Evolutionary conservation across 805 yeast genomes (phyloP), one percentile per base, ranked within the genome.

Genomic region (Clavispora asparagi): DNA sequence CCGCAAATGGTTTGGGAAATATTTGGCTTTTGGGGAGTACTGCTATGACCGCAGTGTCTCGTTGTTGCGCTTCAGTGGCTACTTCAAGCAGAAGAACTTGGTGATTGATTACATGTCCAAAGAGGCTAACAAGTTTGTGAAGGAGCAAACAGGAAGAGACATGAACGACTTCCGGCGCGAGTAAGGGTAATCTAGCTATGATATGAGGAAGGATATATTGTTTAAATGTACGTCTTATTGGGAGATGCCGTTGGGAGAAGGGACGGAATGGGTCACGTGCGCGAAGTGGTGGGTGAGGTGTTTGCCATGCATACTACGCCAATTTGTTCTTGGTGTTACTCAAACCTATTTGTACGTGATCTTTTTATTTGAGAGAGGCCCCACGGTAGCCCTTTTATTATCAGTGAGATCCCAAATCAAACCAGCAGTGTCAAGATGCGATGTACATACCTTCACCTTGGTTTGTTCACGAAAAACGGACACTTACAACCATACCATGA

Each of bases 1-100:
- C 52, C 67, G 80, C 11, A 62, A 68, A 30, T 75, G 79, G 70
- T 63, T 84, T 38, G 70, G 72, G 17, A 73, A 74, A 45, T 82
- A 80, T 51, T 66, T 85, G 28, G 60, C 68, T 4, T 69, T 82
- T 58, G 92, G 92, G 1, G 91, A 85, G 54, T 60, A 62, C 31
- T 73, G 81, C 46, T 85, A 79, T 57, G 80, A 77, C 44, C 61
- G 60, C 35, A 63, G 76, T 4, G 77, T 79, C 3, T 61, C 71
- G 3, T 50, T 69, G 31, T 74, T 81, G 49, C 73, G 68, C 40
- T 48, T 61, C 44, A 72, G 83, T 14, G 77, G 77, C 1, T 72
- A 76, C 54, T 84, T 85, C 59, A 72, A 68, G 56, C 75, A 71
- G 54, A 68, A 60, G 44, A 64, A 68, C 48, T 57, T 70, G 56